A percentile compares a stretch with the other conserved stretches of the same genome.
These are phyloP conservation scores for Isatis lusitanica DNA, from an alignment of 441 rosid species.

Conservation along the genomic window DNA sequence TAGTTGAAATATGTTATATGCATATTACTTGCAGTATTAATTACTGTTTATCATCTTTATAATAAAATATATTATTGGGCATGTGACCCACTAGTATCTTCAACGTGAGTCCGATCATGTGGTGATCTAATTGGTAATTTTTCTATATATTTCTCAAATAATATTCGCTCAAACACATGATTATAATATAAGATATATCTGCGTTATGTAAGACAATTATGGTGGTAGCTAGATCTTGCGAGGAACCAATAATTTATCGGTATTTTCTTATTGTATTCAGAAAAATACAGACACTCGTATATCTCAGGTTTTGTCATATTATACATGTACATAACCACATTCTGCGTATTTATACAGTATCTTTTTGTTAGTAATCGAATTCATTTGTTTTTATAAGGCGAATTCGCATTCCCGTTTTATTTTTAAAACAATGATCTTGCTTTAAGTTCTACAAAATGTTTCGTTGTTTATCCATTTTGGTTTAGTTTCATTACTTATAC, in stretches of 20 bases:
- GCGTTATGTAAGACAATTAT: conserved; percentile 7
- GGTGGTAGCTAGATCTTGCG: conserved; percentile 21
- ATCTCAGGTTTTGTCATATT: not conserved
- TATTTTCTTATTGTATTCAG: not conserved
- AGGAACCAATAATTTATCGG: not conserved
- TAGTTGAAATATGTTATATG: not conserved
- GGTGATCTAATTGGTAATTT: not conserved
- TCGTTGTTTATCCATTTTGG: too few relatives aligned
- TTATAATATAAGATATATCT: not conserved
- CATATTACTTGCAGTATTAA: not conserved
- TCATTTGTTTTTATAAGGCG: not conserved
- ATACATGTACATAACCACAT: not conserved
- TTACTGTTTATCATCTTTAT: not conserved
- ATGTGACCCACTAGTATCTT: conserved; percentile 20
- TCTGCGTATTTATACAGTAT: not conserved
- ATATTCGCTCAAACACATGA: conserved; percentile 4
- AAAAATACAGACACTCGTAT: not conserved
- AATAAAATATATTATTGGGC: not conserved
- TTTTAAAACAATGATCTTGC: too few relatives aligned
- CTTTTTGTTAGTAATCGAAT: not conserved
- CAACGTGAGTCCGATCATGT: conserved; percentile 21
- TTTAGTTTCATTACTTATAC: too few relatives aligned
- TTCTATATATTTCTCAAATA: not conserved
- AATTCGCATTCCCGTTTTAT: too few relatives aligned
- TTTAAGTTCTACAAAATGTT: too few relatives aligned